These are phyloP conservation scores for Chrysoporthe cubensis DNA, from an alignment of 2,329 filamentous ascomycete species.

Conservation along the genomic window DNA sequence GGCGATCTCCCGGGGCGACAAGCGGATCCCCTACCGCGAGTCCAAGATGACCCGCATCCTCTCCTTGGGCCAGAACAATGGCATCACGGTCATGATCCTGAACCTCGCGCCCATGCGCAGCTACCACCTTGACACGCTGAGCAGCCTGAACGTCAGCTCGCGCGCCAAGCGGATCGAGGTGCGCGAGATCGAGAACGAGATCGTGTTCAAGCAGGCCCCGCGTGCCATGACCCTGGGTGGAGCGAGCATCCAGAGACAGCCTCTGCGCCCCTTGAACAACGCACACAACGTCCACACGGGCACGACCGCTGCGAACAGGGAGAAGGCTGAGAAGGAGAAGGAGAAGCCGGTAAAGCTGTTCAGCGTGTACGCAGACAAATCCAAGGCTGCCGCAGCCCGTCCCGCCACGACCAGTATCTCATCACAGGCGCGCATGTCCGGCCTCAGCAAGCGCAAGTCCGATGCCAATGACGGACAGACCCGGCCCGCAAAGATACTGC, in stretches of 20 bases:
- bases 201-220: constrained; percentile 79
- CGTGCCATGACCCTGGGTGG: constrained; percentile 53
- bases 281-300: constrained; percentile 74
- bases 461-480: constrained; percentile 44
- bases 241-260: constrained; percentile 65
- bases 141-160: constrained; percentile 92
- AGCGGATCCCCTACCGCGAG: constrained; percentile 88
- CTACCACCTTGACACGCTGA: constrained; percentile 92
- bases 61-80: constrained; percentile 90
- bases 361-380: constrained; percentile 80
- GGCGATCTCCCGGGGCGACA: constrained; percentile 77
- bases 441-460: constrained; percentile 38
- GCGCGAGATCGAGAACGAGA: constrained; percentile 92
- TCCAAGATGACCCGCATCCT: constrained; percentile 97
- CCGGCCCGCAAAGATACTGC: constrained; percentile 54
- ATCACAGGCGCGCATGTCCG: constrained; percentile 16
- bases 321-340: constrained; percentile 53
- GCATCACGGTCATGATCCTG: constrained; percentile 94
- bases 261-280: constrained; percentile 75
- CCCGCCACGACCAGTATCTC: constrained; percentile 35
- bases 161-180: constrained; percentile 96
- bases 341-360: constrained; percentile 83
- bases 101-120: constrained; percentile 90
- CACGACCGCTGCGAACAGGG: constrained; percentile 51
- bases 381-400: constrained; percentile 50